Conservation (phyloP, 306 rosid genomes). For the Quercus ilex region DNA sequence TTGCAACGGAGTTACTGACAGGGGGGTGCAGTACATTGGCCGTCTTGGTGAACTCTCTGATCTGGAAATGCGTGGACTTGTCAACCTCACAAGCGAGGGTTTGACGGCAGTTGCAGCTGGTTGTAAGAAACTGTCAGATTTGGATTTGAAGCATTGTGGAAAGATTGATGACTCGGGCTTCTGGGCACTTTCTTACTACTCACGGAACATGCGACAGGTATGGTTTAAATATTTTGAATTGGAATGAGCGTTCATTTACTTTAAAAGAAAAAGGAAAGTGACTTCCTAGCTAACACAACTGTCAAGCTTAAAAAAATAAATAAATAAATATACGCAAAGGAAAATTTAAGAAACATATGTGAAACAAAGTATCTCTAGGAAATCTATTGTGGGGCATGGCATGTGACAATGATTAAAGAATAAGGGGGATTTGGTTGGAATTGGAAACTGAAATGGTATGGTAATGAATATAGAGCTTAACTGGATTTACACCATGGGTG, state of each 20-base stretch:
- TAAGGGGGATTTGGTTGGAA: not conserved
- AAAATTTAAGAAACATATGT: not conserved
- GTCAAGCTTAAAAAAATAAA: not conserved
- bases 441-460: not conserved
- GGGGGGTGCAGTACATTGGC: slow-evolving; percentile 44
- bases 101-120: slow-evolving; percentile 43
- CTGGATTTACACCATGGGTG: not conserved
- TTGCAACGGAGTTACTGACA: slow-evolving; percentile 54
- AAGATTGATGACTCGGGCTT: slow-evolving; percentile 56
- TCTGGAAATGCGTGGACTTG: slow-evolving; percentile 58
- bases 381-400: not conserved
- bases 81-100: slow-evolving; percentile 49
- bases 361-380: not conserved
- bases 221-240: not conserved
- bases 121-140: slow-evolving; percentile 54
- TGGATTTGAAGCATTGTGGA: slow-evolving; percentile 59
- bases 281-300: not conserved
- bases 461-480: not conserved
- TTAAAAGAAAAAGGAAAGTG: not conserved
- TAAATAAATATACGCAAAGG: not conserved
- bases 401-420: not conserved
- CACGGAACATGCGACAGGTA: slow-evolving; percentile 62
- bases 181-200: slow-evolving; percentile 51
- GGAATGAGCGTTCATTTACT: not conserved
- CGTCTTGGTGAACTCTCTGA: slow-evolving; percentile 41